phyloP scores from a whole-genome alignment of 2,329 filamentous ascomycete genomes.

The Monosporascus sp. region DNA sequence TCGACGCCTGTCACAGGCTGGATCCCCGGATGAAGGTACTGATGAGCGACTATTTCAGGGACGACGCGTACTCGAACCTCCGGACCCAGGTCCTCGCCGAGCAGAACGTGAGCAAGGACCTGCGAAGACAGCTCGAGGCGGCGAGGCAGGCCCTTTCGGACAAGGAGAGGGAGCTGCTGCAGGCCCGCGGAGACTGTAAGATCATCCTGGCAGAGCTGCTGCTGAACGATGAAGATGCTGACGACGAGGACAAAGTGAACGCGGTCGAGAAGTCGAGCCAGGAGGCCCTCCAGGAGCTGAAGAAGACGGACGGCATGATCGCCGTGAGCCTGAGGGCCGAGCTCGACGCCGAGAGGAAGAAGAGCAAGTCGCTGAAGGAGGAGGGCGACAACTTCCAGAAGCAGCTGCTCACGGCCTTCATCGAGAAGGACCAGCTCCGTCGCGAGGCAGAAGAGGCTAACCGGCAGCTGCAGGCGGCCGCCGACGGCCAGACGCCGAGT shows the following conservation, averaged over 20 bases:
- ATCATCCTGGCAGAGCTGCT: slow-evolving; percentile 21
- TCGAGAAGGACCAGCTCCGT: slow-evolving; percentile 55
- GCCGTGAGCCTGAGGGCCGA: slow-evolving; percentile 53
- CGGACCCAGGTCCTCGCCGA: slow-evolving; percentile 44
- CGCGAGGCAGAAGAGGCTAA: slow-evolving; percentile 45
- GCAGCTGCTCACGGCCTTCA: slow-evolving; percentile 53
- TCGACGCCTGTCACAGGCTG: slow-evolving; percentile 28
- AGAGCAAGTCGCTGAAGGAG: slow-evolving; percentile 41
- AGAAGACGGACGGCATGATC: slow-evolving; percentile 53
- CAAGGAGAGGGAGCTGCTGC: slow-evolving; percentile 49
- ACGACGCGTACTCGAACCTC: slow-evolving; percentile 46
- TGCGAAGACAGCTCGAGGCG: slow-evolving; percentile 39
- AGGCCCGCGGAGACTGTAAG: slow-evolving; percentile 46
- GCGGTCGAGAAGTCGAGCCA: slow-evolving; percentile 49
- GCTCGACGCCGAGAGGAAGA: slow-evolving; percentile 48
- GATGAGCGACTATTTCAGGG: slow-evolving; percentile 42
- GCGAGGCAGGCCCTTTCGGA: slow-evolving; percentile 40
- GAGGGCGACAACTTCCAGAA: slow-evolving; percentile 53
- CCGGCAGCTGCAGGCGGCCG: slow-evolving; percentile 34
- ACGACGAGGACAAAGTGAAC: slow-evolving; percentile 34
- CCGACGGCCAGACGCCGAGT: slow-evolving; percentile 23
- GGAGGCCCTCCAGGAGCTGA: slow-evolving; percentile 52
- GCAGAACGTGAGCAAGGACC: slow-evolving; percentile 39
- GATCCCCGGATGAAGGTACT: slow-evolving; percentile 32
- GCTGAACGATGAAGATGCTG: slow-evolving; percentile 14